phyloP scores from a whole-genome alignment of 2,329 filamentous ascomycete genomes.

The Fusarium guadeloupense region DNA sequence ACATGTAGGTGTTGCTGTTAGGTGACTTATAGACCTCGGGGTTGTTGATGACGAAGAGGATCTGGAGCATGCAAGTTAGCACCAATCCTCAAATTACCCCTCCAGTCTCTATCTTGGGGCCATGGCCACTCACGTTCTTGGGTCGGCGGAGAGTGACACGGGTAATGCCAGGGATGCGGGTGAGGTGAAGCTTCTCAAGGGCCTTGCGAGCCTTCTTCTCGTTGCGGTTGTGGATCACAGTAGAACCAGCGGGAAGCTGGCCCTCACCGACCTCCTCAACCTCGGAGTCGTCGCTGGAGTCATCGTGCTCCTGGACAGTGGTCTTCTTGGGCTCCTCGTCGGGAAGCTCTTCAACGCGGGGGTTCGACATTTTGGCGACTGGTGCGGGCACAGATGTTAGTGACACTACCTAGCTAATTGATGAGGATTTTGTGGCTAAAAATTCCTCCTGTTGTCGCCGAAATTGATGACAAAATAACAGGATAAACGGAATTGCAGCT shows the following conservation, averaged over 20 bases:
- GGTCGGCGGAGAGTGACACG: slow-evolving; percentile 96
- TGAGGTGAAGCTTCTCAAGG: slow-evolving; percentile 97
- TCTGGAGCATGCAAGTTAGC: slow-evolving; percentile 62
- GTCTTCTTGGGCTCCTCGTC: slow-evolving; percentile 90
- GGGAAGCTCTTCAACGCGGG: slow-evolving; percentile 95
- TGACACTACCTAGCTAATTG: slow-evolving; percentile 38
- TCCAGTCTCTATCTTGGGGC: not conserved
- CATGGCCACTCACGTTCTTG: slow-evolving; percentile 86
- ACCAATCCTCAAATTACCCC: slow-evolving; percentile 22
- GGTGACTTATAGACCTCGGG: slow-evolving; percentile 99
- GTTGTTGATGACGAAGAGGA: slow-evolving; percentile 99
- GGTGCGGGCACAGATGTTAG: slow-evolving; percentile 45
- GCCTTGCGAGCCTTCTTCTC: slow-evolving; percentile 99
- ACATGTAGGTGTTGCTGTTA: slow-evolving; percentile 99
- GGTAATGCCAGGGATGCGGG: slow-evolving; percentile 96
- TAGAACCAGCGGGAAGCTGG: slow-evolving; percentile 81
- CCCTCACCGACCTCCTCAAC: slow-evolving; percentile 84
- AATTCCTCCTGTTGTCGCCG: slow-evolving; percentile 24
- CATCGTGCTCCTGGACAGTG: slow-evolving; percentile 74
- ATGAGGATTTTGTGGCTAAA: slow-evolving; percentile 27
- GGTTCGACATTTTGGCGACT: slow-evolving; percentile 85
- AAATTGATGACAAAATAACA: slow-evolving; percentile 26
- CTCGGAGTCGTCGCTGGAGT: slow-evolving; percentile 78
- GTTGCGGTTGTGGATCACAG: slow-evolving; percentile 96
- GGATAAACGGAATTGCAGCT: slow-evolving; percentile 21